phyloP scores from a whole-genome alignment of 306 rosid genomes.

The Cicer cuneatum region DNA sequence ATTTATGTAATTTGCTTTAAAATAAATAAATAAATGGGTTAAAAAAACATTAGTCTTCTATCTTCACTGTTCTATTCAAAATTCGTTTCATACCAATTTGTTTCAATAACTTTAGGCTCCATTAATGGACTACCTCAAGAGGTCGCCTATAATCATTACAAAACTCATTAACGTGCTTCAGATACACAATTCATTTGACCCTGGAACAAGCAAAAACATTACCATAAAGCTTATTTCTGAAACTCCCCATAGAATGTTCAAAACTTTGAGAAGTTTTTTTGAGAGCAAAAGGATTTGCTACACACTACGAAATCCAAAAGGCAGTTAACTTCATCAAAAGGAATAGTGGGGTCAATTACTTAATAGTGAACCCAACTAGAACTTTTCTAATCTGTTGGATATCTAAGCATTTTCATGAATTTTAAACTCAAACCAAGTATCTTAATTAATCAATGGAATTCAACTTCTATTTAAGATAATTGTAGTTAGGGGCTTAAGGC shows the following conservation, averaged over 20 bases:
- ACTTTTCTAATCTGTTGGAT: background rate
- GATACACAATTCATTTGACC: background rate
- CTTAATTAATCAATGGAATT: background rate
- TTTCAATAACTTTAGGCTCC: background rate
- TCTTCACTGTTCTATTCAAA: background rate
- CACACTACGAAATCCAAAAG: background rate
- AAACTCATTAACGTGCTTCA: background rate
- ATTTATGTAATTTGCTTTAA: background rate
- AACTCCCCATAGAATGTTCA: background rate
- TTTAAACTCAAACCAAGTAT: background rate
- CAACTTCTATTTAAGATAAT: constrained; percentile 24
- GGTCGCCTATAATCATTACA: background rate
- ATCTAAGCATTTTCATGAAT: background rate
- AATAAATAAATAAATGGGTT: too few species aligned
- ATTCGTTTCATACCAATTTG: background rate
- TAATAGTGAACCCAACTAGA: background rate
- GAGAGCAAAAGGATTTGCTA: background rate
- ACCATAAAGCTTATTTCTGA: background rate
- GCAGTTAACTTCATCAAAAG: background rate
- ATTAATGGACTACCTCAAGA: background rate
- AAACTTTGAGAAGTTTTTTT: background rate
- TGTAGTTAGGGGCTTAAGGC: constrained; percentile 45
- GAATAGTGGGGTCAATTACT: background rate
- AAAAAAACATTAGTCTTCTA: background rate
- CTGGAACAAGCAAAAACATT: background rate